Percentiles rank a stretch among this genome's conserved stretches.
These are phyloP conservation scores for Phytophthora sansomeana DNA, from an alignment of 352 stramenopile species.

Conservation along the genomic window DNA sequence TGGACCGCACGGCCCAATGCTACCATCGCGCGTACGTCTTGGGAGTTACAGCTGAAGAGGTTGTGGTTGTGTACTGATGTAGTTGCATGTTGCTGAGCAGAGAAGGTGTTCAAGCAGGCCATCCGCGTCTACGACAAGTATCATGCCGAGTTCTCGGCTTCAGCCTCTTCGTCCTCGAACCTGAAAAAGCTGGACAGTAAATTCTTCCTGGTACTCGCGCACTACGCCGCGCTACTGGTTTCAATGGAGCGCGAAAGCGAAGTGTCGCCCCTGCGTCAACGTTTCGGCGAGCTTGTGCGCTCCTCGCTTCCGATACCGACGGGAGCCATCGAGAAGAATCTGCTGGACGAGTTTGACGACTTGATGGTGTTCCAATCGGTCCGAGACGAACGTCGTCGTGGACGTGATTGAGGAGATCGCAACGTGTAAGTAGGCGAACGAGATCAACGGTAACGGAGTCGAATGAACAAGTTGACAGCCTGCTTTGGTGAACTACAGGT, in stretches of 20 bases:
- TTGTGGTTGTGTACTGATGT: neutral
- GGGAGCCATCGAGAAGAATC: neutral
- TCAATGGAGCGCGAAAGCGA: constrained; percentile 14
- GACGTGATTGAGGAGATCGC: neutral
- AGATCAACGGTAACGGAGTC: neutral
- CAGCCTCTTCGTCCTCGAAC: neutral
- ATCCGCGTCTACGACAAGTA: constrained; percentile 22
- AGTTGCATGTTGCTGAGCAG: neutral
- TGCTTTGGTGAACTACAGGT: neutral
- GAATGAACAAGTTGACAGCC: neutral
- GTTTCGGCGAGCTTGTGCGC: constrained; percentile 12
- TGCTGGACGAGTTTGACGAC: constrained; percentile 15
- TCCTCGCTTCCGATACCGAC: neutral
- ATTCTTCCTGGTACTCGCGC: neutral
- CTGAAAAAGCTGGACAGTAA: neutral
- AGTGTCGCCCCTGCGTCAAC: constrained; percentile 6
- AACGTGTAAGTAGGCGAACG: neutral
- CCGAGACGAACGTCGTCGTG: constrained; percentile 8
- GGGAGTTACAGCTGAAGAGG: neutral
- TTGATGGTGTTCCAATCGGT: constrained; percentile 3
- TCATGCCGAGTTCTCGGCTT: neutral
- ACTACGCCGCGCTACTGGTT: constrained; percentile 13
- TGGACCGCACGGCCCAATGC: constrained; percentile 14
- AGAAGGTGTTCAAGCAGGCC: constrained; percentile 12
- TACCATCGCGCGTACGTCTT: constrained; percentile 16